A percentile compares a stretch with the other conserved stretches of the same genome.
phyloP scores from a whole-genome alignment of 441 rosid species.

The Macaranga tanarius region DNA sequence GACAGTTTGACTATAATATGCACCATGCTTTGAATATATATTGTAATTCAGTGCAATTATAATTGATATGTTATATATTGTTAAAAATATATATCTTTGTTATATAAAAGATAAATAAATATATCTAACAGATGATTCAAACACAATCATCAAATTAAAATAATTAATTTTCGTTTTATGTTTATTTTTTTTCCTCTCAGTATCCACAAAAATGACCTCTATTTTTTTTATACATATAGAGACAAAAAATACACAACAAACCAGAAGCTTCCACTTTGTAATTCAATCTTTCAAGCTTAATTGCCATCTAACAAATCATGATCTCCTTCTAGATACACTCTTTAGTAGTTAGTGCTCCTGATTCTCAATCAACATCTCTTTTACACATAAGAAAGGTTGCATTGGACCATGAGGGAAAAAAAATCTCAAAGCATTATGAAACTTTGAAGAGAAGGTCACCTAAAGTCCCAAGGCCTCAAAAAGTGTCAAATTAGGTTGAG shows the following conservation, averaged over 20 bases:
- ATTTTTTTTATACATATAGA: too few relatives aligned
- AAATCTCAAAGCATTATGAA: constrained; percentile 1
- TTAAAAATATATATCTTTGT: too few relatives aligned
- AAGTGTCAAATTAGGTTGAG: background rate
- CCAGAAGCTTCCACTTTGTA: background rate
- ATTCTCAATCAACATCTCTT: constrained; percentile 6
- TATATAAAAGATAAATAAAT: too few relatives aligned
- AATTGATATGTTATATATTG: too few relatives aligned
- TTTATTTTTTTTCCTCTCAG: too few relatives aligned
- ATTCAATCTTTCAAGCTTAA: constrained; percentile 3
- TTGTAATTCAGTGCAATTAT: too few relatives aligned
- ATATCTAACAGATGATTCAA: too few relatives aligned
- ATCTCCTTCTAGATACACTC: background rate
- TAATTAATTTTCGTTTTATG: too few relatives aligned
- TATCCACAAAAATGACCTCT: too few relatives aligned
- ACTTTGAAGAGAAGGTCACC: background rate
- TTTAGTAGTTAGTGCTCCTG: background rate
- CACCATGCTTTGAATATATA: too few relatives aligned
- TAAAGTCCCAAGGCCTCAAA: background rate
- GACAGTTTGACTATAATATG: too few relatives aligned
- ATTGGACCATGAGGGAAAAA: background rate
- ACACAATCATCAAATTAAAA: too few relatives aligned
- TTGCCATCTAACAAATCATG: background rate
- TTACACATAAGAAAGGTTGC: constrained; percentile 23
- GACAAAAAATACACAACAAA: background rate